Conservation (phyloP, 495 filamentous ascomycete genomes). For the Trichoderma gamsii region DNA sequence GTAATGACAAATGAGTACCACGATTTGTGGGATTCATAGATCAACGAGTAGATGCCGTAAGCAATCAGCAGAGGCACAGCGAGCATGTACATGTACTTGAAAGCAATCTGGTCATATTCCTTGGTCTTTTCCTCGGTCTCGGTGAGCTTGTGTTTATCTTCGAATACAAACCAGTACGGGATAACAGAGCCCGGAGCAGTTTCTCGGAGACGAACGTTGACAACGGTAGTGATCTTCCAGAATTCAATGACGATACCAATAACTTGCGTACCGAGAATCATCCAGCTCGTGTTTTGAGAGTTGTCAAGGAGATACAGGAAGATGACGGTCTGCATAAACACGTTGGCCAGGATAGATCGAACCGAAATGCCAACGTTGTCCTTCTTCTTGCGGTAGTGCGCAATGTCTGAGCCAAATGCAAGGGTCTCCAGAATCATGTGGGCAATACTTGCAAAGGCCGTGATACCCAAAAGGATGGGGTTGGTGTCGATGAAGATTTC, state of each 20-base stretch:
- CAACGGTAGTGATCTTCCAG: constrained; percentile 98
- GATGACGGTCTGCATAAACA: constrained; percentile 94
- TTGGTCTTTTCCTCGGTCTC: constrained; percentile 96
- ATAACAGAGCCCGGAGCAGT: constrained; percentile 61
- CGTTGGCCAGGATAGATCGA: constrained; percentile 91
- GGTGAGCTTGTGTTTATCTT: constrained; percentile 93
- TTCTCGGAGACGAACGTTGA: constrained; percentile 77
- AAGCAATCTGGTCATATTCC: constrained; percentile 96
- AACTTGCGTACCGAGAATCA: constrained; percentile 92
- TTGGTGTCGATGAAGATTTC: constrained; percentile 91
- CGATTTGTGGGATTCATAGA: constrained; percentile 94
- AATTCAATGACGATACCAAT: constrained; percentile 91
- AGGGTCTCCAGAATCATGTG: constrained; percentile 95
- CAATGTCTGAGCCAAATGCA: constrained; percentile 95
- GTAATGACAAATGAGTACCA: constrained; percentile 93
- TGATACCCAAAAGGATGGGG: constrained; percentile 79
- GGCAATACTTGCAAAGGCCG: constrained; percentile 73
- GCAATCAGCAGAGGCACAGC: constrained; percentile 83
- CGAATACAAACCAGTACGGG: constrained; percentile 80
- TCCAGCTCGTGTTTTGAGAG: constrained; percentile 95
- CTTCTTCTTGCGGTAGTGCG: constrained; percentile 99
- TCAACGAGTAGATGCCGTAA: constrained; percentile 81
- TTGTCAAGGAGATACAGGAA: constrained; percentile 99
- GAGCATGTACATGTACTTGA: constrained; percentile 88
- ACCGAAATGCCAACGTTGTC: constrained; percentile 94